Percentiles rank a stretch among this genome's conserved stretches.
Conservation (phyloP, 2,329 filamentous ascomycete genomes). For the Neoscytalidium dimidiatum region DNA sequence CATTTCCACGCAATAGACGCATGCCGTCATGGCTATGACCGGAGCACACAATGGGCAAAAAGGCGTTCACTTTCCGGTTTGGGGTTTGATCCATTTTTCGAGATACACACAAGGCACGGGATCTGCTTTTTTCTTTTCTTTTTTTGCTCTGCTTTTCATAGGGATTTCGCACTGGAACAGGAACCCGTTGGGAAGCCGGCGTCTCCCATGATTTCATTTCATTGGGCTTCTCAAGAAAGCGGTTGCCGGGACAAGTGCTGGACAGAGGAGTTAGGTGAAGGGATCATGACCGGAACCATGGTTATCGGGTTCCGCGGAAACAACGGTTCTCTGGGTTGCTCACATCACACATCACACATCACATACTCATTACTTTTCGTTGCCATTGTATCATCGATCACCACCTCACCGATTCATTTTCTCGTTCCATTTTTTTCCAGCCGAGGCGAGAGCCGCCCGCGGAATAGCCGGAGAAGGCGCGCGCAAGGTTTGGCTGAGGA, state of each 20-base stretch:
- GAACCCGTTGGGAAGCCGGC: not conserved
- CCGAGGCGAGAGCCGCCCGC: not conserved
- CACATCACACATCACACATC: not conserved
- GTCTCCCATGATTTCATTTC: not conserved
- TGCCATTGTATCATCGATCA: not conserved
- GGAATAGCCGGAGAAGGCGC: not conserved
- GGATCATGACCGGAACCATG: not conserved
- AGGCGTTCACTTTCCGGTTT: slow-evolving; percentile 1
- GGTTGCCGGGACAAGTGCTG: not conserved
- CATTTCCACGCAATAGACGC: slow-evolving; percentile 37
- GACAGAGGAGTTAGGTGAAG: not conserved
- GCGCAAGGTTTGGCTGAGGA: not conserved
- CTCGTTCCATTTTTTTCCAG: not conserved
- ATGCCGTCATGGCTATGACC: slow-evolving; percentile 43
- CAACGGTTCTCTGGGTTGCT: not conserved
- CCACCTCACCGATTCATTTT: not conserved
- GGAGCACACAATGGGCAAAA: slow-evolving; percentile 18
- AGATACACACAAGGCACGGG: slow-evolving; percentile 20
- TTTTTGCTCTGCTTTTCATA: not conserved
- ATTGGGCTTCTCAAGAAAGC: not conserved
- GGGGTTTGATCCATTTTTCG: slow-evolving; percentile 3
- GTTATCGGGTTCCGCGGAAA: not conserved
- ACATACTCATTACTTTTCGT: not conserved
- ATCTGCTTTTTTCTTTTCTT: slow-evolving; percentile 1
- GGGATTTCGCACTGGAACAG: not conserved